Evolutionary conservation across 371 early-diverging fungal species (phyloP).

Genomic region (Apophysomyces sp.): DNA sequence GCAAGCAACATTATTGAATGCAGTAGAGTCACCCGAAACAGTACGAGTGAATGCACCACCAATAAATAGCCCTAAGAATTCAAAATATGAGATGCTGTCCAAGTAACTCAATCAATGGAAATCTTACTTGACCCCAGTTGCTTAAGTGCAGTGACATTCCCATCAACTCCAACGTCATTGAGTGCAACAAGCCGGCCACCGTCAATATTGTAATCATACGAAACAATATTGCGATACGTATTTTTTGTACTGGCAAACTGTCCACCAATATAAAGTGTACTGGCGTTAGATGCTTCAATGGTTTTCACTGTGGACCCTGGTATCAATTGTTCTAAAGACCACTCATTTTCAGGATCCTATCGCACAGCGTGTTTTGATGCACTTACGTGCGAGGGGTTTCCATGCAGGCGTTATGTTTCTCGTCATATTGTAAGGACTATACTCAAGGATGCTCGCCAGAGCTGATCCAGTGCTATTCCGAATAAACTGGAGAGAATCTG

Average conservation of each 20-base stretch:
- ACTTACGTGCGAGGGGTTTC: constrained; percentile 30
- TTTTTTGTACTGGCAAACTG: constrained; percentile 22
- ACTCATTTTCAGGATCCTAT: not conserved
- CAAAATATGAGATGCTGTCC: not conserved
- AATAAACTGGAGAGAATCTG: constrained; percentile 31
- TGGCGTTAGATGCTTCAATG: constrained; percentile 24
- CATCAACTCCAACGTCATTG: constrained; percentile 21
- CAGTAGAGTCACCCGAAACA: not conserved
- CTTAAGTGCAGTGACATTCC: constrained; percentile 18
- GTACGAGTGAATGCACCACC: constrained; percentile 38
- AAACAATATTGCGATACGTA: constrained; percentile 25
- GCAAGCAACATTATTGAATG: constrained; percentile 28
- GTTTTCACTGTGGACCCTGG: constrained; percentile 24
- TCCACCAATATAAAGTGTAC: constrained; percentile 38
- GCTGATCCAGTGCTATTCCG: constrained; percentile 32
- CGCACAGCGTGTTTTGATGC: not conserved
- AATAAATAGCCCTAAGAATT: constrained; percentile 22
- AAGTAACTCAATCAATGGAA: not conserved
- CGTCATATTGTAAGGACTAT: constrained; percentile 30
- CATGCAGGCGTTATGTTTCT: constrained; percentile 27
- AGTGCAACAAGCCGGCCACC: constrained; percentile 17
- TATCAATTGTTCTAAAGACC: constrained; percentile 30
- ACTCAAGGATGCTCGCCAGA: constrained; percentile 36
- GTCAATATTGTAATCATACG: constrained; percentile 20
- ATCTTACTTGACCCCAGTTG: constrained; percentile 22